A percentile compares a stretch with the other conserved stretches of the same genome.
These are phyloP conservation scores for Cladosporium halotolerans DNA, from an alignment of 2,329 filamentous ascomycete species.

Conservation along the genomic window DNA sequence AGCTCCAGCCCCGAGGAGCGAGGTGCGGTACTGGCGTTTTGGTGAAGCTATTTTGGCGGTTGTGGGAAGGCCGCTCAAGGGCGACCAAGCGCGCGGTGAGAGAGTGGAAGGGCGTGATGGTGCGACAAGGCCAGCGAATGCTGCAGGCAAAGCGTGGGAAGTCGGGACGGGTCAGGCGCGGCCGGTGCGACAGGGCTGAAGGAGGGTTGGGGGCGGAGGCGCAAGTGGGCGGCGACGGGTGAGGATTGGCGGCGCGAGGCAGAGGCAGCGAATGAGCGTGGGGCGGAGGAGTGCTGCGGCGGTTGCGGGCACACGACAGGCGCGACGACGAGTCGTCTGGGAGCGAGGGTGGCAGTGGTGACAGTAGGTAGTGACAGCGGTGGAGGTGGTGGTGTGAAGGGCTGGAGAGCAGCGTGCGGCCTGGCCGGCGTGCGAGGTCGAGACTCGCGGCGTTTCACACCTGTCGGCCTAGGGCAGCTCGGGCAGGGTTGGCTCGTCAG, in stretches of 20 bases:
- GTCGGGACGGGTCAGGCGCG: background rate
- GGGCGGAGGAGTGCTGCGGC: no score
- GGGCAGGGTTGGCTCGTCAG: background rate
- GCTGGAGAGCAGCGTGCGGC: no score
- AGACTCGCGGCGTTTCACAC: no score
- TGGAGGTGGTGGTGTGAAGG: no score
- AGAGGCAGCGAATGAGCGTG: background rate
- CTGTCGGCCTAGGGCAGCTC: no score
- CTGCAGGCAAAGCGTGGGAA: background rate
- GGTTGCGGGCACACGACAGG: no score
- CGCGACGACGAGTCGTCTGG: no score
- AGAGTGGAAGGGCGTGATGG: background rate
- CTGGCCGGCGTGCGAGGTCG: no score
- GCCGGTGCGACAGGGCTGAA: conserved; percentile 9
- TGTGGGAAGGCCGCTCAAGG: conserved; percentile 11
- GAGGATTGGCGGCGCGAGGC: background rate
- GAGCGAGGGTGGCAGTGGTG: no score
- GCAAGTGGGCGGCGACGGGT: background rate
- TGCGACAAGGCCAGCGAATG: conserved; percentile 1
- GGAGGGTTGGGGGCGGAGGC: background rate
- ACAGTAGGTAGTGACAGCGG: no score
- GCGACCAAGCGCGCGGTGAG: conserved; percentile 4
- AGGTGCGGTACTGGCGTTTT: conserved; percentile 51
- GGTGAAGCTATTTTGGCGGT: conserved; percentile 37
- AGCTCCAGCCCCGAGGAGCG: conserved; percentile 49